Percentiles rank a stretch among this genome's conserved stretches.
Conservation (phyloP, 2,329 filamentous ascomycete genomes). For the Pyrenophora tritici-repentis region DNA sequence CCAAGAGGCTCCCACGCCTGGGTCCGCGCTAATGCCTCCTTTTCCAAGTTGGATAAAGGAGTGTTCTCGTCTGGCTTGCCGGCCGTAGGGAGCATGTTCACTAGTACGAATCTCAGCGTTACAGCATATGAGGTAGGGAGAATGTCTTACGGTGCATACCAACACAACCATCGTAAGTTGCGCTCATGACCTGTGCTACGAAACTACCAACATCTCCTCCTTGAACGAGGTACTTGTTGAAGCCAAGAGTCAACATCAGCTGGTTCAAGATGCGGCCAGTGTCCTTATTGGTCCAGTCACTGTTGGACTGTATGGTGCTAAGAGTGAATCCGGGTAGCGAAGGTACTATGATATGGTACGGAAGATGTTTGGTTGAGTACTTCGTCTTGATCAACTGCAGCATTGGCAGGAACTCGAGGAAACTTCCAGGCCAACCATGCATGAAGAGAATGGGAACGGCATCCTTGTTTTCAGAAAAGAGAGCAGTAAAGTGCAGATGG, state of each 20-base stretch:
- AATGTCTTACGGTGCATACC: slow-evolving; percentile 40
- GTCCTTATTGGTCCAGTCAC: slow-evolving; percentile 52
- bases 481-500: slow-evolving; percentile 59
- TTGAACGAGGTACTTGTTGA: slow-evolving; percentile 60
- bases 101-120: slow-evolving; percentile 16
- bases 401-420: slow-evolving; percentile 63
- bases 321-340: slow-evolving; percentile 62
- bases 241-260: slow-evolving; percentile 61
- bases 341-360: slow-evolving; percentile 64
- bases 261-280: slow-evolving; percentile 55
- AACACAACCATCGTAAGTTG: slow-evolving; percentile 54
- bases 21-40: slow-evolving; percentile 15
- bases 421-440: slow-evolving; percentile 63
- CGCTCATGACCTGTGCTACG: slow-evolving; percentile 49
- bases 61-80: slow-evolving; percentile 21
- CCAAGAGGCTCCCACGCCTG: slow-evolving; percentile 50
- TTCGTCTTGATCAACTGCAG: slow-evolving; percentile 53
- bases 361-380: slow-evolving; percentile 57
- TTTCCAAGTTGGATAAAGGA: slow-evolving; percentile 25
- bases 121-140: background rate
- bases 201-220: slow-evolving; percentile 63
- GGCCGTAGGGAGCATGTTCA: slow-evolving; percentile 30
- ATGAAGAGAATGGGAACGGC: slow-evolving; percentile 60
- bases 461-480: slow-evolving; percentile 60
- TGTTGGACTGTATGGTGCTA: slow-evolving; percentile 53